Conservation (phyloP, 129 eudicot species). For the Smallanthus sonchifolius region DNA sequence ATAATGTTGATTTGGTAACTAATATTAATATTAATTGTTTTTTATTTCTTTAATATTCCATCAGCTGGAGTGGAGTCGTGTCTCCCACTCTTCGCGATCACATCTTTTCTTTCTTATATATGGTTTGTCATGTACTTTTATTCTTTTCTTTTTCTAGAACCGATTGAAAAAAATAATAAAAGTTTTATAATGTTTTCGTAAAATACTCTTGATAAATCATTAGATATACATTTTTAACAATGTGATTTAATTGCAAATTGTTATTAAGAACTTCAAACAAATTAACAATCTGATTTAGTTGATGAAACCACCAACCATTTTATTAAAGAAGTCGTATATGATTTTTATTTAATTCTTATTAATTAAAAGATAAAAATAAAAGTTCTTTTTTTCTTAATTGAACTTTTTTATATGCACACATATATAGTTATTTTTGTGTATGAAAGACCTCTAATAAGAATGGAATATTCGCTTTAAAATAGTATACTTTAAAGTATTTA, state of each 20-base stretch:
- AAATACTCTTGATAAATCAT: background rate
- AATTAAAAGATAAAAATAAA: too few species aligned
- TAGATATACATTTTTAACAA: background rate
- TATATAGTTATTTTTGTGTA: too few species aligned
- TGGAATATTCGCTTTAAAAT: too few species aligned
- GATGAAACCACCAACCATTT: too few species aligned
- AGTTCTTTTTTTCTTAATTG: too few species aligned
- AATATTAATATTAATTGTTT: conserved; percentile 20
- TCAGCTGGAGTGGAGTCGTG: conserved; percentile 22
- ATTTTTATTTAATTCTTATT: too few species aligned
- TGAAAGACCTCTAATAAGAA: too few species aligned
- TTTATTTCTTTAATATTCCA: conserved; percentile 8
- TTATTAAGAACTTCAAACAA: background rate
- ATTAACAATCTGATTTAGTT: background rate
- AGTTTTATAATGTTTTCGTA: background rate
- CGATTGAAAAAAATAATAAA: background rate
- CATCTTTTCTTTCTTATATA: conserved; percentile 9
- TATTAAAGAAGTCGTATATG: too few species aligned
- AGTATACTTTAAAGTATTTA: too few species aligned
- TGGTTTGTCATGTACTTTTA: conserved; percentile 21
- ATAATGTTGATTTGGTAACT: conserved; percentile 17
- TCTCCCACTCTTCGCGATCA: conserved; percentile 26
- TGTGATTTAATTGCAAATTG: background rate
- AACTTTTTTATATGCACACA: too few species aligned
- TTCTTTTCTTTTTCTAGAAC: conserved; percentile 2